phyloP scores from a whole-genome alignment of 495 filamentous ascomycete genomes.

The Annulohypoxylon nitens region DNA sequence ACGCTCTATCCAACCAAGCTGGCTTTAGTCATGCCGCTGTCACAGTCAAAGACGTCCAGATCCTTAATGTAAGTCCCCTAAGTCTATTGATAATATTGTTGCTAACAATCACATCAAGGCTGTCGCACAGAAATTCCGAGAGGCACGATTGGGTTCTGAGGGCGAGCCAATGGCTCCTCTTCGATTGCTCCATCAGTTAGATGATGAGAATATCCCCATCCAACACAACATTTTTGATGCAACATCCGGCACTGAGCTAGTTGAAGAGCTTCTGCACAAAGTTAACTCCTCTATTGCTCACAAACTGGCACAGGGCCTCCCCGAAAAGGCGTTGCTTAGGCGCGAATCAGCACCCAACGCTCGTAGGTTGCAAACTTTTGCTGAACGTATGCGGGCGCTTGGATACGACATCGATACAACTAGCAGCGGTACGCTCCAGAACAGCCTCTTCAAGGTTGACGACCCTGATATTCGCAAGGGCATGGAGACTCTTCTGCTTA shows the following conservation, averaged over 20 bases:
- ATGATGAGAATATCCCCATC: constrained; percentile 97
- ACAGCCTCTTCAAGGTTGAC: constrained; percentile 90
- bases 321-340: constrained; percentile 92
- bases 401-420: constrained; percentile 89
- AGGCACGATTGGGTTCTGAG: constrained; percentile 83
- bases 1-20: constrained; percentile 73
- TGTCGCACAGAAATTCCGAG: constrained; percentile 87
- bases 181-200: constrained; percentile 90
- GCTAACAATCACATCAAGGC: constrained; percentile 62
- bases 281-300: constrained; percentile 90
- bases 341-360: constrained; percentile 87
- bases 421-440: constrained; percentile 91
- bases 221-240: constrained; percentile 96
- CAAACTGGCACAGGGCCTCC: constrained; percentile 80
- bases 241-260: constrained; percentile 87
- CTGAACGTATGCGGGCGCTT: constrained; percentile 90
- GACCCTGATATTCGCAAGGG: constrained; percentile 92
- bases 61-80: constrained; percentile 74
- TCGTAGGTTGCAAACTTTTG: constrained; percentile 89
- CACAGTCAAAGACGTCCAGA: constrained; percentile 76
- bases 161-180: constrained; percentile 83
- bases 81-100: constrained; percentile 1
- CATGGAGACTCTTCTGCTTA: constrained; percentile 95
- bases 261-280: constrained; percentile 94
- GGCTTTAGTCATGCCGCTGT: constrained; percentile 70